phyloP scores from a whole-genome alignment of 257 asterid species.

The Jaltomata sinuosa region DNA sequence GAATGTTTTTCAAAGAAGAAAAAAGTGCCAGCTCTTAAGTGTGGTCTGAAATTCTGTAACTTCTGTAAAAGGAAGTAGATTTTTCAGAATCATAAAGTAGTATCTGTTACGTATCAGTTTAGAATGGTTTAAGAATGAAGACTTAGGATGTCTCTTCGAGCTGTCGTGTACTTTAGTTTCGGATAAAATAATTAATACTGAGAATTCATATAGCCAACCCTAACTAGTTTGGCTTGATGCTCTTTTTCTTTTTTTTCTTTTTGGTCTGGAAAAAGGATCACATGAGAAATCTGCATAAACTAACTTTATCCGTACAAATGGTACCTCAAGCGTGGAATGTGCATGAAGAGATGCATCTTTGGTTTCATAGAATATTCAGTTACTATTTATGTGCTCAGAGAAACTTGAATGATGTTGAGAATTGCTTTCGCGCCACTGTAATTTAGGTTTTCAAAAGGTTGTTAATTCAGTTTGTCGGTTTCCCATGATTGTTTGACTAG shows the following conservation, averaged over 20 bases:
- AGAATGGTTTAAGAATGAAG: background rate
- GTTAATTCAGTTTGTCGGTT: constrained; percentile 3
- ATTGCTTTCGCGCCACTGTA: background rate
- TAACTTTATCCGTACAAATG: too few relatives aligned
- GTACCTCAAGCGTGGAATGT: background rate
- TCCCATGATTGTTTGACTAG: background rate
- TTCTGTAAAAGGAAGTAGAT: background rate
- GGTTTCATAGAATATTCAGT: background rate
- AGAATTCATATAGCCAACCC: too few relatives aligned
- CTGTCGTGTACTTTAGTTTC: background rate
- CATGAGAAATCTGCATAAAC: too few relatives aligned
- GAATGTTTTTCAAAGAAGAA: background rate
- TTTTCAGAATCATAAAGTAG: background rate
- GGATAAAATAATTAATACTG: background rate
- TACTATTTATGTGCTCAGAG: background rate
- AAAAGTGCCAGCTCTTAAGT: background rate
- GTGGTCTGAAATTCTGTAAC: background rate
- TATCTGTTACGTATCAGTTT: background rate
- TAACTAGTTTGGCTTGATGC: too few relatives aligned
- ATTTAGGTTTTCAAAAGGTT: background rate
- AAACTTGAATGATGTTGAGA: background rate
- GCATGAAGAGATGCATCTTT: background rate
- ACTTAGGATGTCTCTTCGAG: background rate
- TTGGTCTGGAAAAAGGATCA: too few relatives aligned
- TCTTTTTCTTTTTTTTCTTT: too few relatives aligned